Evolutionary conservation across 805 yeast species (phyloP), one percentile per base, ranked within the genome.

Genomic region (Nakazawaea wickerhamii): DNA sequence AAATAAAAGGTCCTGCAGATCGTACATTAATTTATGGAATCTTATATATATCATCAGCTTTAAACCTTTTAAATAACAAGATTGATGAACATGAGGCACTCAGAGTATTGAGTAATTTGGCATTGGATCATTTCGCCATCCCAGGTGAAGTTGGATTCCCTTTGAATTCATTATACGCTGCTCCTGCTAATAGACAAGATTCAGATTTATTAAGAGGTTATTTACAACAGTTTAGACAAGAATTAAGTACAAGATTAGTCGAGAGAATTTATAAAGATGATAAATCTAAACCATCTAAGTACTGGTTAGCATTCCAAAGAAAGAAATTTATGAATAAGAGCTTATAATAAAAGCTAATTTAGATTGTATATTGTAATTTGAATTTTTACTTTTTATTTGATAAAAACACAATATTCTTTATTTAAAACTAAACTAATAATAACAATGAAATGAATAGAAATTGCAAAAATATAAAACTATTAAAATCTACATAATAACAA

Each of bases 121-220:
- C 97, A 1, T 71, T 93, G 44, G 98, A 91, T 52, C 79, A 80
- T 58, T 91, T 93, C 57, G 71, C 90, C 14, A 73, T 93, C 48
- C 99, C 99, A 2, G 99, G 99, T 19, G 96, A 93, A 48, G 79
- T 91, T 7, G 89, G 91, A 11, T 93, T 93, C 70, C 97, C 98
- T 15, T 71, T 93, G 63, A 91, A 90, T 61, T 75, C 88, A 51
- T 58, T 93, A 58, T 78, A 80, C 63, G 64, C 76, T 37, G 76
- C 95, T 8, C 93, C 96, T 17, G 66, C 71, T 26, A 84, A 80
- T 55, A 80, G 81, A 53, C 71, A 71, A 44, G 96, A 88, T 48
- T 80, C 81, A 43, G 93, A 91, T 45, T 66, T 89, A 43, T 73
- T 93, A 57, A 78, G 93, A 53, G 70, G 77, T 11, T 93, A 93